Conservation (phyloP, 306 rosid genomes). For the Trichosanthes cucumerina region DNA sequence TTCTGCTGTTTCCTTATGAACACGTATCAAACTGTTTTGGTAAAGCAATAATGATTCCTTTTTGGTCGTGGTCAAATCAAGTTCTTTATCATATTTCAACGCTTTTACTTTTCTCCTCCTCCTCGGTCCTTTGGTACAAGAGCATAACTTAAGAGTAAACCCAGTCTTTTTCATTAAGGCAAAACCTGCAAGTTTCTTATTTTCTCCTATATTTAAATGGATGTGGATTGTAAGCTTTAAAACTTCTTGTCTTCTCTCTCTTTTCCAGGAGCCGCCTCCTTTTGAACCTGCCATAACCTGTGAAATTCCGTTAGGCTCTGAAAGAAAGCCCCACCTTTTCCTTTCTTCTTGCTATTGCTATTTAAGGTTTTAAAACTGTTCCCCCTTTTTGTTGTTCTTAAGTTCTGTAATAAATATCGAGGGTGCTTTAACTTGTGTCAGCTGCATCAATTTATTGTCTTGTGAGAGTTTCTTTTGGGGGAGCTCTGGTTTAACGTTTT, state of each 20-base stretch:
- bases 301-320: not conserved
- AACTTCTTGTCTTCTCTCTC: not conserved
- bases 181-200: not conserved
- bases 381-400: not conserved
- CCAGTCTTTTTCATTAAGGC: not conserved
- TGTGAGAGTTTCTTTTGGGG: not conserved
- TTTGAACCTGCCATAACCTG: conserved; percentile 2
- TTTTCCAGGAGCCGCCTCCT: conserved; percentile 1
- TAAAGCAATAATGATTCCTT: not conserved
- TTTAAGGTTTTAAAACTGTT: conserved; percentile 2
- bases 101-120: conserved; percentile 5
- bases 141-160: not conserved
- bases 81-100: not conserved
- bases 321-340: not conserved
- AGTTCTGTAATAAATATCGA: not conserved
- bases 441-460: conserved; percentile 6
- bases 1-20: not conserved
- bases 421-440: not conserved
- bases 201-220: not conserved
- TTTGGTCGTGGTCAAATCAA: not conserved
- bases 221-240: not conserved
- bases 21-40: not conserved
- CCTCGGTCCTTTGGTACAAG: not conserved
- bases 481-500: not conserved
- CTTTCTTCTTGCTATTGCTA: not conserved